Evolutionary conservation across 768 basidiomycete genomes (phyloP), one percentile per base, ranked within the genome.

Genomic region (Collybiopsis luxurians): DNA sequence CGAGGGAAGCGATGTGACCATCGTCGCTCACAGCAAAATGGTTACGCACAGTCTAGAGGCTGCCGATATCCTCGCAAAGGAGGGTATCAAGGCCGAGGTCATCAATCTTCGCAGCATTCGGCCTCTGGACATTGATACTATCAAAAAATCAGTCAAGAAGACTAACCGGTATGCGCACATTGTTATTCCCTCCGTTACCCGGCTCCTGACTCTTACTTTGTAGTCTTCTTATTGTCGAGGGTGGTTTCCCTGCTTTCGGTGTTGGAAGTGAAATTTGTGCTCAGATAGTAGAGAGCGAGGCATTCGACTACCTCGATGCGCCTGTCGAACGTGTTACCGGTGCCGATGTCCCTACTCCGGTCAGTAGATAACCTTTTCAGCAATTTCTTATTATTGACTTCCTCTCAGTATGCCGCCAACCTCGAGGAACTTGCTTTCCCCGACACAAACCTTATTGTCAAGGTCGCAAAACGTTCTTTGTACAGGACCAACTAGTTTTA

Each of bases 231-330:
- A 92, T 90, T 56, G 95, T 94, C 50, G 97, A 99, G 75, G 96
- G 96, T 73, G 97, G 97, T 38, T 99, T 97, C 93, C 97, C 97
- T 38, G 87, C 84, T 49, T 98, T 98, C 72, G 94, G 97, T 77
- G 96, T 99, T 55, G 97, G 97, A 62, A 95, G 94, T 64, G 97
- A 99, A 75, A 96, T 99, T 66, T 92, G 92, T 63, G 97, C 97
- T 13, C 95, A 98, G 73, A 93, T 98, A 64, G 81, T 96, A 55
- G 97, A 99, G 81, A 92, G 92, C 64, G 93, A 97, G 66, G 96
- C 95, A 2, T 99, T 96, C 69, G 95, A 98, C 76, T 98, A 93
- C 78, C 88, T 99, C 34, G 97, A 99, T 75, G 95, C 96, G 19
- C 95, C 97, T 13, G 92, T 98, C 54, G 97, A 99, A 80, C 89